phyloP scores from a whole-genome alignment of 345 rosid genomes.

The Arabidopsis thaliana region DNA sequence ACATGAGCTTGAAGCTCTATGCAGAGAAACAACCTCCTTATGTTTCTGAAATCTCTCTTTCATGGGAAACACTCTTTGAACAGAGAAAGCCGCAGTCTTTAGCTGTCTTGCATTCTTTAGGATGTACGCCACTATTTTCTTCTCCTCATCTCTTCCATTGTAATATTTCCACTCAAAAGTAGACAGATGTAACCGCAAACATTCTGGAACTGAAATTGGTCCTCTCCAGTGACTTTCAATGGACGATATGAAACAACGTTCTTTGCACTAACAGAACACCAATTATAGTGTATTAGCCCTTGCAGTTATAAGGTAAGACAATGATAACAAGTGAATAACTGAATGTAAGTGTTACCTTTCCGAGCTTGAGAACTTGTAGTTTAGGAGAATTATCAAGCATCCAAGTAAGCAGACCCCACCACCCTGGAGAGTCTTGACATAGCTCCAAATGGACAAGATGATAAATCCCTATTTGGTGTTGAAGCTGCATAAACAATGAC shows the following conservation, averaged over 20 bases:
- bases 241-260: not conserved
- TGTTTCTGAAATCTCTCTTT: too few species aligned
- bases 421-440: not conserved
- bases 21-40: not conserved
- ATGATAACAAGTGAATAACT: not conserved
- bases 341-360: not conserved
- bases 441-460: conserved; percentile 21
- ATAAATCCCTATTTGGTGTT: not conserved
- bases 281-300: not conserved
- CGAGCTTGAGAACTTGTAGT: conserved; percentile 27
- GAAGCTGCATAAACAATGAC: too few species aligned
- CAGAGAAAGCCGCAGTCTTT: not conserved
- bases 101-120: not conserved
- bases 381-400: conserved; percentile 25
- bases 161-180: not conserved
- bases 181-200: not conserved
- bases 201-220: conserved; percentile 8
- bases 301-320: not conserved
- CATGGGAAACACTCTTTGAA: too few species aligned
- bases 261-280: not conserved
- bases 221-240: not conserved
- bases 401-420: conserved; percentile 25
- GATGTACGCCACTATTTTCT: not conserved
- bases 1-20: conserved; percentile 4
- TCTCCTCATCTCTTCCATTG: not conserved